Evolutionary conservation across 1,284 basidiomycete species (phyloP).

Genomic region (Fomitiporia mediterranea): DNA sequence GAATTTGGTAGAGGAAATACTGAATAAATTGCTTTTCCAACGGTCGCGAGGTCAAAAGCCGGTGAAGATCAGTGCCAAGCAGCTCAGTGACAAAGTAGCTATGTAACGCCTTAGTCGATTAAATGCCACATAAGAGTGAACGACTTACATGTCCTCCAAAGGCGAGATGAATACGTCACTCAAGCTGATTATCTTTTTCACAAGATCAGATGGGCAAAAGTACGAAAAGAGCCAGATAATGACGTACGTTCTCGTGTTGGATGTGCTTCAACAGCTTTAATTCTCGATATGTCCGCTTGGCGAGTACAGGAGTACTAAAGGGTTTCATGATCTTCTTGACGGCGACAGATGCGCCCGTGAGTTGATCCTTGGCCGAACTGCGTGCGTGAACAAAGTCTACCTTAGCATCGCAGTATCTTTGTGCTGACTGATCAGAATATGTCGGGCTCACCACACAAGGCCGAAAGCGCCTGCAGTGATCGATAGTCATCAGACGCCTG

Average conservation of each 20-base stretch:
- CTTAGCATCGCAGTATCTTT: neutral
- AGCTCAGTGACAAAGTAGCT: slow-evolving; percentile 99
- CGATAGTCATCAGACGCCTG: slow-evolving; percentile 16
- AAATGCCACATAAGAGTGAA: neutral
- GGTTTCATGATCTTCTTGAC: slow-evolving; percentile 99
- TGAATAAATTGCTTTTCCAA: slow-evolving; percentile 99
- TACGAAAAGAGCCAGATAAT: neutral
- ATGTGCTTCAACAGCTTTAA: slow-evolving; percentile 99
- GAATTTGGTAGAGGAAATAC: slow-evolving; percentile 98
- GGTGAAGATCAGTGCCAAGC: slow-evolving; percentile 96
- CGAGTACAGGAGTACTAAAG: slow-evolving; percentile 96
- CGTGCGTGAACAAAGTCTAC: neutral
- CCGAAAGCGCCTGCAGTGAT: slow-evolving; percentile 77
- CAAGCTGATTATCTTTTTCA: slow-evolving; percentile 87
- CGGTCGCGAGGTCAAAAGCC: slow-evolving; percentile 92
- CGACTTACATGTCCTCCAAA: slow-evolving; percentile 86
- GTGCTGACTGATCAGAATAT: neutral
- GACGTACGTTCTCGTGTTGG: slow-evolving; percentile 90
- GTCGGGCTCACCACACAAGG: slow-evolving; percentile 80
- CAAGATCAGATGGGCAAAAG: slow-evolving; percentile 6
- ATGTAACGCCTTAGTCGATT: no score
- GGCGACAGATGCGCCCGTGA: slow-evolving; percentile 91
- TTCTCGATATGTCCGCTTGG: slow-evolving; percentile 97
- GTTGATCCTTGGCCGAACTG: slow-evolving; percentile 96
- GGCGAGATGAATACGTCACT: slow-evolving; percentile 99